Evolutionary conservation across 108 stramenopile genomes (phyloP), one percentile per base, ranked within the genome.

Genomic region (Stephanodiscus minutulus): DNA sequence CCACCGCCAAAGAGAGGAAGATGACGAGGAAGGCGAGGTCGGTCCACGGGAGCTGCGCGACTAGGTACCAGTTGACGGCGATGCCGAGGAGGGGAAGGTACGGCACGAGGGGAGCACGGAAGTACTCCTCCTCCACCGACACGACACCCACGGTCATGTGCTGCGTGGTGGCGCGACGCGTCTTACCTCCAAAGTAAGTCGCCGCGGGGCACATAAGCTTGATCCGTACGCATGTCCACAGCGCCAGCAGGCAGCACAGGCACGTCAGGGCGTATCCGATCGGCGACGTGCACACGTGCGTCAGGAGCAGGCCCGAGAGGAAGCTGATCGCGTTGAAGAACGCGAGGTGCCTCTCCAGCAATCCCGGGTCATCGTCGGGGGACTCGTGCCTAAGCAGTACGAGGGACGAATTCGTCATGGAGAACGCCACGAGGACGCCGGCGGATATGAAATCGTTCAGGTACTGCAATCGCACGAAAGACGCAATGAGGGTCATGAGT

Each of bases 401-500:
- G 9, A 76, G 55, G 24, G 74, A 76, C 18, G 68, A 36, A 50
- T 76, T 58, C 10, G 74, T 76, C 58, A 76, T 61, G 41, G 27
- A 48, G 39, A 76, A 76, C 20, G 74, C 74, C 31, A 69, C 27
- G 43, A 68, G 58, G 27, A 76, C 56, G 21, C 85, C 87, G 17
- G 87, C 87, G 22, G 80, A 82, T 28, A 87, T 84, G 60, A 86
- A 64, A 49, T 82, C 83, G 64, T 85, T 64, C 25, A 87, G 47
- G 7, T 61, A 49, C 7, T 48, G 36, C 49, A 87, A 83, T 0
- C 83, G 87, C 21, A 87, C 63, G 53, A 81, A 82, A 29, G 73
- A 28, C 5, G 87, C 82, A 25, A 85, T 73, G 1, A 84, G 21
- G 43, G 70, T 69, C 71, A 73, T 66, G 28, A 82, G 39, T 21